Evolutionary conservation across 768 basidiomycete species (phyloP), one percentile per base, ranked within the genome.

Genomic region (Phallus indusiatus): DNA sequence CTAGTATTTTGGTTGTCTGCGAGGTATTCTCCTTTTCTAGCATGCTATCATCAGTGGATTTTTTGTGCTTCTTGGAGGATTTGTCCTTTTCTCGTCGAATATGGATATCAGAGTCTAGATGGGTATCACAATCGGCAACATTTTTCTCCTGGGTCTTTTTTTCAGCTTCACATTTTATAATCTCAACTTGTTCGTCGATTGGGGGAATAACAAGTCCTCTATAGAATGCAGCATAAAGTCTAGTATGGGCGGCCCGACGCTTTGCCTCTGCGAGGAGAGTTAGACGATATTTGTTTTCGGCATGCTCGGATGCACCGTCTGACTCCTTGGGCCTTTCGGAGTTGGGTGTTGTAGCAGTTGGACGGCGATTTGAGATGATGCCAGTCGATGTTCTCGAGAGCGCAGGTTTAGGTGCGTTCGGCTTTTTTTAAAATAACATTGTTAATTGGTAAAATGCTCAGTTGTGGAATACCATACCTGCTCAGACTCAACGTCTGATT

Each of bases 181-280:
- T 10, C n/a, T 34, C 28, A 16, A 8, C 16, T 50, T 7, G 20
- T 22, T 47, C 24, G 56, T 37, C 20, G n/a, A 78, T 80, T 21
- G 80, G 80, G 1, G 80, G 80, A 17, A 90, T 70, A 35, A 86
- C 73, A 18, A 88, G 83, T 0, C 92, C 94, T 21, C 85, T 81
- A 66, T 86, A 88, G 70, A 96, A 95, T 60, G 77, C 77, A 4
- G 90, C 76, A 68, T 96, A 97, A 2, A 97, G 76, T 18, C 76
- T 77, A 11, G 81, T 76, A 61, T 79, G 82, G 0, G 92, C 94
- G 10, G 88, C 83, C 63, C 91, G 87, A 49, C 86, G 78, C 70
- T 90, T 91, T 5, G 90, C 88, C 3, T 73, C 69, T 0, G 81
- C 74, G 55, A 92, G 67, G 12, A 91, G 70, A 59, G 75, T 82